Evolutionary conservation across 345 rosid genomes (phyloP).

Genomic region (Noccaea caerulescens): DNA sequence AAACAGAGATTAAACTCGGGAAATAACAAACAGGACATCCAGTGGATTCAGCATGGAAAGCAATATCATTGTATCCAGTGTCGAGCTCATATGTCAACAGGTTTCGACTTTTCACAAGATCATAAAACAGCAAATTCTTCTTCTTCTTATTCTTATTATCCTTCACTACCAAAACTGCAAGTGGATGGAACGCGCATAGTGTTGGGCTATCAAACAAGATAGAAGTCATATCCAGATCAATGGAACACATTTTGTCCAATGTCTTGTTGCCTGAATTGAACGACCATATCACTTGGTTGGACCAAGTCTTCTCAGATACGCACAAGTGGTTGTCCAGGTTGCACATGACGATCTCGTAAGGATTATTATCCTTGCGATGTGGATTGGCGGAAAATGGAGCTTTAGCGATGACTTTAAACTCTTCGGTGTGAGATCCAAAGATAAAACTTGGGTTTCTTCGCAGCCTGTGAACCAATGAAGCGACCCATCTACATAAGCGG

Average conservation of each 20-base stretch:
- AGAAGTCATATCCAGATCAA: not conserved
- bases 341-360: not conserved
- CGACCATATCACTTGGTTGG: constrained; percentile 20
- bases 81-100: not conserved
- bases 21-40: not conserved
- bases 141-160: not conserved
- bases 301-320: not conserved
- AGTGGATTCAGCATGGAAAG: not conserved
- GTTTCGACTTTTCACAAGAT: not conserved
- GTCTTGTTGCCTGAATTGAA: constrained; percentile 4
- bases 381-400: not conserved
- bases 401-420: not conserved
- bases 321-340: constrained; percentile 8
- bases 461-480: not conserved
- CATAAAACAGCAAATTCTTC: not conserved
- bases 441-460: not conserved
- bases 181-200: not conserved
- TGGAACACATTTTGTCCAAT: not conserved
- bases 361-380: no score
- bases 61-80: not conserved
- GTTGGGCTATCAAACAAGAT: not conserved
- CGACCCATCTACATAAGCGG: constrained; percentile 1
- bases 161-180: not conserved
- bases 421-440: not conserved
- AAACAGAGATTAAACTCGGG: not conserved